These are phyloP conservation scores for Venturia oleaginea DNA, from an alignment of 2,329 filamentous ascomycete genomes.

Conservation along the genomic window DNA sequence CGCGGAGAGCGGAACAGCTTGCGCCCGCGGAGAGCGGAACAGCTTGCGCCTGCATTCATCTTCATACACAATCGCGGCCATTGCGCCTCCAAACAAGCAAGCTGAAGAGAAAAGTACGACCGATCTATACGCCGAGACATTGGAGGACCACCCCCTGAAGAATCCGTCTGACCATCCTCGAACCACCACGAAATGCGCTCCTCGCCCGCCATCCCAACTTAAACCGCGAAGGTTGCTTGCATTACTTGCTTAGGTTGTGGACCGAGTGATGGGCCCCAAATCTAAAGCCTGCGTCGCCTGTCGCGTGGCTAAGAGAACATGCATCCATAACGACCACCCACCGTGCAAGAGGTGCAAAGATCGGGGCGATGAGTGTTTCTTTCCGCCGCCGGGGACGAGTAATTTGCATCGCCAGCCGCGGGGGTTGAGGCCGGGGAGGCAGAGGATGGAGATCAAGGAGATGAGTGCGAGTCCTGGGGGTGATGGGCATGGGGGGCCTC, in stretches of 20 bases:
- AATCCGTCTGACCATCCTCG: neutral
- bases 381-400: conserved; percentile 30
- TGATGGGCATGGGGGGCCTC: conserved; percentile 17
- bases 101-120: neutral
- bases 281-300: conserved; percentile 3
- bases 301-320: conserved; percentile 15
- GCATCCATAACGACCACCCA: conserved; percentile 30
- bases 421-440: conserved; percentile 23
- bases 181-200: neutral
- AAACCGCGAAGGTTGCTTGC: neutral
- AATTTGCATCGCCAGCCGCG: conserved; percentile 30
- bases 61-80: neutral
- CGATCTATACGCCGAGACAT: neutral
- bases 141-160: neutral
- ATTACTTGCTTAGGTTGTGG: too few species aligned
- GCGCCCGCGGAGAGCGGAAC: neutral
- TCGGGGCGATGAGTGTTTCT: conserved; percentile 25
- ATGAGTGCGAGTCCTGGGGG: conserved; percentile 24
- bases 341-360: conserved; percentile 31
- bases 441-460: conserved; percentile 29
- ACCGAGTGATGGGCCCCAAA: neutral
- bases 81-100: neutral
- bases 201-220: neutral
- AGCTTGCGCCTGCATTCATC: neutral
- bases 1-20: neutral